Percentiles rank a stretch among this genome's conserved stretches.
Conservation (phyloP, 2,329 filamentous ascomycete genomes). For the Calonectria fujianensis region DNA sequence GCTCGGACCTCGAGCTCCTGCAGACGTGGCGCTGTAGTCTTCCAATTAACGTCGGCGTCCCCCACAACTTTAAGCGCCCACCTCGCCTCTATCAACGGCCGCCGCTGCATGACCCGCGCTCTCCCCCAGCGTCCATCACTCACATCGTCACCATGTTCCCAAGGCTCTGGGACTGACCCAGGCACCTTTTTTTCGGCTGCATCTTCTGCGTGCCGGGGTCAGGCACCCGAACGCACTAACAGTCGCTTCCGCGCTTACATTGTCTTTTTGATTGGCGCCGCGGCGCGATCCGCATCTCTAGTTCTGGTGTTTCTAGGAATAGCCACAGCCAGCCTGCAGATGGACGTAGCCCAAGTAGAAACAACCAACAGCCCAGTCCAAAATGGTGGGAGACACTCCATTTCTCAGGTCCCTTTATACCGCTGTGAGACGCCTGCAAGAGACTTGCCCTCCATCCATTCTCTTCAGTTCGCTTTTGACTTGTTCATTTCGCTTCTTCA, state of each 20-base stretch:
- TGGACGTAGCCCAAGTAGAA: slow-evolving; percentile 41
- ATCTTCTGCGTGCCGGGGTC: slow-evolving; percentile 25
- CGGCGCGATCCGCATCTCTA: slow-evolving; percentile 49
- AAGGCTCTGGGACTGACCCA: slow-evolving; percentile 46
- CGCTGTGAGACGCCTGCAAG: slow-evolving; percentile 47
- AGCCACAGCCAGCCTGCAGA: slow-evolving; percentile 51
- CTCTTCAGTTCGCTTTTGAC: slow-evolving; percentile 30
- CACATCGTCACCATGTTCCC: slow-evolving; percentile 45
- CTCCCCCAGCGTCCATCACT: slow-evolving; percentile 32
- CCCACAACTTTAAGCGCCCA: slow-evolving; percentile 55
- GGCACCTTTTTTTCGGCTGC: slow-evolving; percentile 36
- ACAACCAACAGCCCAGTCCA: slow-evolving; percentile 44
- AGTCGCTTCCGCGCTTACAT: slow-evolving; percentile 55
- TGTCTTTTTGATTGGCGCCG: slow-evolving; percentile 50
- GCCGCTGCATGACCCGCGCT: slow-evolving; percentile 35
- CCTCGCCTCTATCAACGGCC: slow-evolving; percentile 41
- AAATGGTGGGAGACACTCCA: slow-evolving; percentile 36
- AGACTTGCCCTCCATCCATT: slow-evolving; percentile 40
- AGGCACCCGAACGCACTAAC: slow-evolving; percentile 37
- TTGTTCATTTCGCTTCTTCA: slow-evolving; percentile 39
- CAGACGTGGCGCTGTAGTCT: slow-evolving; percentile 50
- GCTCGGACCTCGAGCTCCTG: slow-evolving; percentile 35
- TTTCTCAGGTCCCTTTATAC: slow-evolving; percentile 49
- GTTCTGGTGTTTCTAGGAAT: slow-evolving; percentile 46
- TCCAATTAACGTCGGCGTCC: slow-evolving; percentile 48